These are phyloP conservation scores for Blastocystis sp. DNA, from an alignment of 352 stramenopile genomes.

Conservation along the genomic window DNA sequence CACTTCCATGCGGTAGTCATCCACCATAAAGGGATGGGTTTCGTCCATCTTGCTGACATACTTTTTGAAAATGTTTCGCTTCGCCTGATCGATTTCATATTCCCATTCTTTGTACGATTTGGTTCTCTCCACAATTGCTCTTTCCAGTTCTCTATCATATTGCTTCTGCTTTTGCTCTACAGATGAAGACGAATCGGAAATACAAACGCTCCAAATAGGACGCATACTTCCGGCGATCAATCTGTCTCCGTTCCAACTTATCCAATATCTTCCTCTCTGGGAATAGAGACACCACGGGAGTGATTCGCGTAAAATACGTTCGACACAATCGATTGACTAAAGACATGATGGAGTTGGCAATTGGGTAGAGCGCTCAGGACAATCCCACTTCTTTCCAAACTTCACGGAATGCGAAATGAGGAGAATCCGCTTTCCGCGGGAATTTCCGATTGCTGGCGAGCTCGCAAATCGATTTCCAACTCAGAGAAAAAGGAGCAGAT, in stretches of 20 bases:
- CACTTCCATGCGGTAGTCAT: conserved; percentile 48
- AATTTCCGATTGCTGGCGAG: too few species aligned
- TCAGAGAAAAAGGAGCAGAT: too few species aligned
- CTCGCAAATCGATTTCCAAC: too few species aligned
- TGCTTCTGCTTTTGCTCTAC: conserved; percentile 22
- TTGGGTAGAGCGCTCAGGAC: too few species aligned
- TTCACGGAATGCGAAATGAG: too few species aligned
- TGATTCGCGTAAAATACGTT: background rate
- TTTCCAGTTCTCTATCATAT: background rate
- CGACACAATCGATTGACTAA: background rate
- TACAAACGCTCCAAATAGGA: background rate
- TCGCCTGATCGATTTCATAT: conserved; percentile 13
- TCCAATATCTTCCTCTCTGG: conserved; percentile 14
- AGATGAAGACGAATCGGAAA: background rate
- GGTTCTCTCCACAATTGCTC: conserved; percentile 13
- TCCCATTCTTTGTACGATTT: conserved; percentile 29
- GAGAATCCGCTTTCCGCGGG: too few species aligned
- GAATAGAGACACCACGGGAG: background rate
- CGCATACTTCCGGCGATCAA: background rate
- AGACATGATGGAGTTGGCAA: too few species aligned
- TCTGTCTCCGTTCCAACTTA: background rate
- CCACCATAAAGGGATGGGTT: conserved; percentile 24
- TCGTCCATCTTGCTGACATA: conserved; percentile 21
- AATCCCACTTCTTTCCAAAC: too few species aligned
- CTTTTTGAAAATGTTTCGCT: conserved; percentile 1